Base-by-base conservation (phyloP, 148 eudicot genomes). In the Selenicereus undatus region DNA sequence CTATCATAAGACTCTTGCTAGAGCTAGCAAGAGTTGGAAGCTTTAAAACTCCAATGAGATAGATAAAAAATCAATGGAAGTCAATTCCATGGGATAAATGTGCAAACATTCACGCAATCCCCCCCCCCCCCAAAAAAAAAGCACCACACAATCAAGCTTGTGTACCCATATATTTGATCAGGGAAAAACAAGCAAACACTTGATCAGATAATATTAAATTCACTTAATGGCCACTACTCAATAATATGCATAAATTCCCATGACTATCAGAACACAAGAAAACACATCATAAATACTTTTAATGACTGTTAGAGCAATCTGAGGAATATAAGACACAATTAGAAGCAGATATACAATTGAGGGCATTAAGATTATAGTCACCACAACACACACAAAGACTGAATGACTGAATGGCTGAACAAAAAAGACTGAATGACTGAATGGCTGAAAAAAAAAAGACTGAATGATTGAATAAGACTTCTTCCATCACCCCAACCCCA, bases 341-440 rank as follows among this genome's bases (percentile, higher is more conserved):
- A 16, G 3, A 66, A 11, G 0, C 66, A 78, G 50, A 18, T 35
- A 54, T 26, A 54, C 26, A 56, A 54, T 27, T 65, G 39, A 42
- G 54, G 17, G 36, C 50, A 81, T 75, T 5, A 54, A 8, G 7
- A 51, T 64, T 29, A 76, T 48, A 71, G 17, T 52, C 5, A 39
- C 43, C 43, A 79, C 66, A 70, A 26, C 21, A 78, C 73, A 78
- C 60, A 77, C 11, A 77, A 48, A 27, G 39, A 78, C n/a, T 36
- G 11, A 76, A n/a, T 60, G 32, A 2, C 32, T 32, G 32, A 32
- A 32, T 32, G 32, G 2, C 1, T 32, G 32, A 32, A 45, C 50
- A 45, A 45, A 4, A 45, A 45, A 45, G 27, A 45, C 4, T 16
- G 24, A 48, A 26, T 43, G 8, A 74, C 54, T 20, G 64, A 32